Conservation (phyloP, 1,284 basidiomycete genomes). For the Phellopilus nigrolimitatus region DNA sequence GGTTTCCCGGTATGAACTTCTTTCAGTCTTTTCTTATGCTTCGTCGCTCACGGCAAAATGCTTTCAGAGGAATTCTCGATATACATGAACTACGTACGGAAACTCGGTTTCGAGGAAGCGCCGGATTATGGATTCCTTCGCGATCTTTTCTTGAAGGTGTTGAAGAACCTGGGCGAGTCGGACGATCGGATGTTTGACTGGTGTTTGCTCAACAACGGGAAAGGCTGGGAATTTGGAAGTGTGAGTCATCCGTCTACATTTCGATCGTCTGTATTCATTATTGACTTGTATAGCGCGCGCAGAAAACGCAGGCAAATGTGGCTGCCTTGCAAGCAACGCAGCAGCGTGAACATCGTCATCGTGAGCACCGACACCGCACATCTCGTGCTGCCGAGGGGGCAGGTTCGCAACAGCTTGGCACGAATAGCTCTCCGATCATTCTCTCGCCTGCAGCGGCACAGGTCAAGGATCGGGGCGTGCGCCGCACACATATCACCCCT, state of each 20-base stretch:
- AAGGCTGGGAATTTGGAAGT: constrained; percentile 82
- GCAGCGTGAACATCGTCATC: constrained; percentile 50
- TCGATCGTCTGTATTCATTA: constrained; percentile 7
- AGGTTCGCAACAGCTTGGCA: constrained; percentile 35
- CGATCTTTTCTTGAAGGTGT: constrained; percentile 89
- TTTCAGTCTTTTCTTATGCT: constrained; percentile 3
- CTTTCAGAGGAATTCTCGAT: constrained; percentile 88
- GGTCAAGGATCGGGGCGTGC: constrained; percentile 47
- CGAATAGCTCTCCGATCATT: constrained; percentile 44
- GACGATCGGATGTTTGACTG: constrained; percentile 97
- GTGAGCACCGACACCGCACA: constrained; percentile 52
- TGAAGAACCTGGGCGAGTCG: constrained; percentile 84
- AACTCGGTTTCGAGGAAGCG: constrained; percentile 91
- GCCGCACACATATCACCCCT: constrained; percentile 30
- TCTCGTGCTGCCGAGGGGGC: constrained; percentile 51
- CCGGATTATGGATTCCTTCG: constrained; percentile 98
- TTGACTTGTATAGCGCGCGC: constrained; percentile 20
- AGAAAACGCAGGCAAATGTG: constrained; percentile 41
- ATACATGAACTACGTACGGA: constrained; percentile 97
- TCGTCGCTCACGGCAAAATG: constrained; percentile 26
- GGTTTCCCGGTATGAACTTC: constrained; percentile 81
- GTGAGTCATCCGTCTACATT: constrained; percentile 37
- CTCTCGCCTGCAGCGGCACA: constrained; percentile 59
- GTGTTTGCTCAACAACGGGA: constrained; percentile 90
- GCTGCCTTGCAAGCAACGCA: constrained; percentile 48